phyloP scores from a whole-genome alignment of 2,329 filamentous ascomycete species.

The Cytospora chrysosperma region DNA sequence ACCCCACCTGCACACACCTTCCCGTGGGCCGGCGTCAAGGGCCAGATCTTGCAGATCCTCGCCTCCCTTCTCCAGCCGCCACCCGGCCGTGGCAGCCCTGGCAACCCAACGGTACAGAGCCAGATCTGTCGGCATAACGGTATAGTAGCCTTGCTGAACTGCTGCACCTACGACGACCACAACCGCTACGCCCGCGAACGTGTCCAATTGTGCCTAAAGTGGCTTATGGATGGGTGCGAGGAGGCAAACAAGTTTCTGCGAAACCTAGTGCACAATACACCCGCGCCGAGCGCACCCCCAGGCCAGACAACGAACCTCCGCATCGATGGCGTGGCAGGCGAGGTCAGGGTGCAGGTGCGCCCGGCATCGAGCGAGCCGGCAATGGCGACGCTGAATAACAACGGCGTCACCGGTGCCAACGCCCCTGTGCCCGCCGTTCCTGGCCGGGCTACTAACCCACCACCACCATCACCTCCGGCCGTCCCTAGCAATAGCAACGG shows the following conservation, averaged over 20 bases:
- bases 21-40: constrained; percentile 77
- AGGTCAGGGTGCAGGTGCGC: constrained; percentile 55
- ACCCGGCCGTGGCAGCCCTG: constrained; percentile 56
- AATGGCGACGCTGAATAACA: constrained; percentile 17
- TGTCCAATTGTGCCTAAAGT: constrained; percentile 85
- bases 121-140: constrained; percentile 85
- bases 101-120: constrained; percentile 75
- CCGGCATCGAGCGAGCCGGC: constrained; percentile 24
- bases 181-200: constrained; percentile 94
- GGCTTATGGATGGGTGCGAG: constrained; percentile 71
- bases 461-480: constrained; percentile 5
- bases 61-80: constrained; percentile 88
- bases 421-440: constrained; percentile 4
- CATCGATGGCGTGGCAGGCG: constrained; percentile 56
- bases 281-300: constrained; percentile 31
- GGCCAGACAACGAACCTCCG: constrained; percentile 43
- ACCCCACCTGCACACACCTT: constrained; percentile 54
- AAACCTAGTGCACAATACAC: constrained; percentile 53
- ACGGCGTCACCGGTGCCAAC: background rate
- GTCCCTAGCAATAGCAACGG: constrained; percentile 12
- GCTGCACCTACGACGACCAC: constrained; percentile 86
- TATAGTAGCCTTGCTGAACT: constrained; percentile 83
- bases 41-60: constrained; percentile 85
- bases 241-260: constrained; percentile 71
- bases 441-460: background rate